phyloP scores from a whole-genome alignment of 139 green algal genomes.

The Astrephomene gubernaculifera region DNA sequence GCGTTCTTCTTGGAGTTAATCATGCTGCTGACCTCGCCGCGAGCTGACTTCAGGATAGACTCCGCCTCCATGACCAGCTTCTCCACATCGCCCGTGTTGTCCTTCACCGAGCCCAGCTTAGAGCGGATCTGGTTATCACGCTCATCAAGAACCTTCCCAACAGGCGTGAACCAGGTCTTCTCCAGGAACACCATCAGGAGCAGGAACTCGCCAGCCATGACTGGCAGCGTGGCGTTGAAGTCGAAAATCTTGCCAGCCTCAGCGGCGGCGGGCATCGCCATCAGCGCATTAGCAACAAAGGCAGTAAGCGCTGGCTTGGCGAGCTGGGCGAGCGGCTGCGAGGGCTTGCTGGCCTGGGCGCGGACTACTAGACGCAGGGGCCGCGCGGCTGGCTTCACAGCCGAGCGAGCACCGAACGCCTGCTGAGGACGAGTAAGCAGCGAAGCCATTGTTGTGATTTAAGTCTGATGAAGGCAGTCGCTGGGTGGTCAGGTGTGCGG shows the following conservation, averaged over 20 bases:
- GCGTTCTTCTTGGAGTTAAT: constrained; percentile 69
- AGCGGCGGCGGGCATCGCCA: constrained; percentile 78
- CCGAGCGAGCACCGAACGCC: constrained; percentile 13
- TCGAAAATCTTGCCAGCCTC: constrained; percentile 74
- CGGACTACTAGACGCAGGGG: constrained; percentile 38
- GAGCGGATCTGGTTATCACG: constrained; percentile 81
- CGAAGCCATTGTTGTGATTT: constrained; percentile 32
- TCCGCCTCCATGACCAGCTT: constrained; percentile 63
- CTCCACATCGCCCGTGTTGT: constrained; percentile 63
- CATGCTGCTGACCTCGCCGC: constrained; percentile 60
- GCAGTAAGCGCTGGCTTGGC: constrained; percentile 46
- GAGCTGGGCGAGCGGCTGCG: constrained; percentile 30
- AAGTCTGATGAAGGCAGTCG: no score
- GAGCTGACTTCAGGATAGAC: constrained; percentile 66
- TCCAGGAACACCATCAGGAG: constrained; percentile 95
- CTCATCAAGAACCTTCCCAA: constrained; percentile 90
- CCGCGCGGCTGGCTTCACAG: constrained; percentile 1
- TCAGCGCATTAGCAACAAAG: constrained; percentile 74
- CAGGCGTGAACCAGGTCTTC: constrained; percentile 92
- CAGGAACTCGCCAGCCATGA: constrained; percentile 89
- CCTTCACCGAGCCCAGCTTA: constrained; percentile 87
- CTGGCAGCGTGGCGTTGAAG: constrained; percentile 62
- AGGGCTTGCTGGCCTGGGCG: constrained; percentile 8
- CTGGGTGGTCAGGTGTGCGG: constrained; percentile 1
- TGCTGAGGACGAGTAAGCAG: constrained; percentile 40